phyloP scores from a whole-genome alignment of 2,329 filamentous ascomycete species.

The Trichoderma sp. region DNA sequence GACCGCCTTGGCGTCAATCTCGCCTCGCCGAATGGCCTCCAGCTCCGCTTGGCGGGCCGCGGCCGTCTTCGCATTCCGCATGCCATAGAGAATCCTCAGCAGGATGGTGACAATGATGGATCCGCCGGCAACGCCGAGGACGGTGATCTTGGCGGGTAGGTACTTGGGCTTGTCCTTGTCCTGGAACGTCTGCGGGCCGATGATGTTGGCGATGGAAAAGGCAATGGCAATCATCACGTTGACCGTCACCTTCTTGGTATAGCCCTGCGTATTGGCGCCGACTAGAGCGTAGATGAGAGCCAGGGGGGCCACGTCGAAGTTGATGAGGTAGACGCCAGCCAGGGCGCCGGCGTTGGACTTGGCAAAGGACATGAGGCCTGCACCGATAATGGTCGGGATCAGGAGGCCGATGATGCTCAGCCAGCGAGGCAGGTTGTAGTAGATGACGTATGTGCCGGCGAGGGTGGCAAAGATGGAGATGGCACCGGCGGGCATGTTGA shows the following conservation, averaged over 20 bases:
- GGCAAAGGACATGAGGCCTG: constrained; percentile 37
- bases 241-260: constrained; percentile 50
- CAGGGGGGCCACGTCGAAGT: constrained; percentile 55
- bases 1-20: constrained; percentile 32
- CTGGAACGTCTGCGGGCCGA: constrained; percentile 34
- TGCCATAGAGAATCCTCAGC: constrained; percentile 40
- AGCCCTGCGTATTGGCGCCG: constrained; percentile 50
- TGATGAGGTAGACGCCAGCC: constrained; percentile 38
- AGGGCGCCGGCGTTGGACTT: constrained; percentile 38
- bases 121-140: constrained; percentile 50
- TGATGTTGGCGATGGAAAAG: constrained; percentile 51
- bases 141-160: constrained; percentile 53
- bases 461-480: constrained; percentile 37
- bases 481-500: constrained; percentile 44
- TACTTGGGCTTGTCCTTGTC: constrained; percentile 53
- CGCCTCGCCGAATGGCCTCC: constrained; percentile 40
- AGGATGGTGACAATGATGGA: constrained; percentile 37
- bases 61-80: constrained; percentile 45
- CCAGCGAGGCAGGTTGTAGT: constrained; percentile 37
- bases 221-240: constrained; percentile 49
- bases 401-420: constrained; percentile 35
- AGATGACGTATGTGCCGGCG: constrained; percentile 33
- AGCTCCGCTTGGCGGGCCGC: constrained; percentile 37
- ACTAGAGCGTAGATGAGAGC: constrained; percentile 56
- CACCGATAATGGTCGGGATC: constrained; percentile 34